A percentile compares a stretch with the other conserved stretches of the same genome.
These are phyloP conservation scores for Chenopodium suecicum DNA, from an alignment of 148 eudicot species.

Conservation along the genomic window DNA sequence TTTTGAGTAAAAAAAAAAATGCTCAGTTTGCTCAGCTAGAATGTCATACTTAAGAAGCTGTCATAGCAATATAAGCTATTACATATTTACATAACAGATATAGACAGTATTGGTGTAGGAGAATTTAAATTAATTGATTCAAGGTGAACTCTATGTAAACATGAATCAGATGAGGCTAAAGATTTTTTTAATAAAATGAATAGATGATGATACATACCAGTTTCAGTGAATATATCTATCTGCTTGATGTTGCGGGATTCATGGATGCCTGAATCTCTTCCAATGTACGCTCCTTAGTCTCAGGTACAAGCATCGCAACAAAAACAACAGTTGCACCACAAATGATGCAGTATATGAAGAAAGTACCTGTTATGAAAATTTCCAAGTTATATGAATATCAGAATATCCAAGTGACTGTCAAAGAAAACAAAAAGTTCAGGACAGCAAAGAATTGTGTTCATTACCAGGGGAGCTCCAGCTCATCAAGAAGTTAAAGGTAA, in stretches of 20 bases:
- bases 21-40: too few relatives aligned
- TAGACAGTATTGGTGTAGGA: too few relatives aligned
- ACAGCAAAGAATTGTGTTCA: not conserved
- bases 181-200: not conserved
- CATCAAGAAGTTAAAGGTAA: constrained; percentile 70
- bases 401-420: not conserved
- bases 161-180: not conserved
- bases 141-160: not conserved
- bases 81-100: too few relatives aligned
- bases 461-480: constrained; percentile 76
- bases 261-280: constrained; percentile 91
- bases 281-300: constrained; percentile 85
- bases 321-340: constrained; percentile 63
- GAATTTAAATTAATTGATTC: too few relatives aligned
- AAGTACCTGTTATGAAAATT: constrained; percentile 56
- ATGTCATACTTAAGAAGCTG: too few relatives aligned
- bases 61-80: too few relatives aligned
- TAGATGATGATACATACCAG: not conserved
- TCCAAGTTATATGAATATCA: too few relatives aligned
- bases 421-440: not conserved
- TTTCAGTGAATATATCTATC: not conserved
- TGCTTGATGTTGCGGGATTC: constrained; percentile 26
- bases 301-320: constrained; percentile 73
- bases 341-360: constrained; percentile 53
- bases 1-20: too few relatives aligned